These are phyloP conservation scores for Lepidium africanum DNA, from an alignment of 345 rosid species.

Conservation along the genomic window DNA sequence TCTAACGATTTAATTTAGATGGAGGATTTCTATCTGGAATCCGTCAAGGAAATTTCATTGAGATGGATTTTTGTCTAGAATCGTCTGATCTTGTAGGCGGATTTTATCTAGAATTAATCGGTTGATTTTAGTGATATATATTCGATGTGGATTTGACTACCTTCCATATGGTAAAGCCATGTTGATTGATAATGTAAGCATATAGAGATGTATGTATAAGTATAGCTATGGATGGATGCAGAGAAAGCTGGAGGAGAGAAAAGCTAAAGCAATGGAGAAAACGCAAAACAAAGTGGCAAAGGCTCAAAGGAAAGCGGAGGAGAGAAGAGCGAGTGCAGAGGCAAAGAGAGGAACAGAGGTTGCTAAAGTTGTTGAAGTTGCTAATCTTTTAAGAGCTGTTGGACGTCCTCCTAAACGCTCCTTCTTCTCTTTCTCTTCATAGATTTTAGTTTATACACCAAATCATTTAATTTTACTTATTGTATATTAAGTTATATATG, in stretches of 20 bases:
- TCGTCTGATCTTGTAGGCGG: too few relatives aligned
- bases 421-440: constrained; percentile 41
- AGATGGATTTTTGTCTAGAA: too few relatives aligned
- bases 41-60: too few relatives aligned
- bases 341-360: constrained; percentile 76
- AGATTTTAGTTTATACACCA: background rate
- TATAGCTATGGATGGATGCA: constrained; percentile 6
- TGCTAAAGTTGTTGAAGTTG: constrained; percentile 58
- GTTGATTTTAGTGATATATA: too few relatives aligned
- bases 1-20: too few relatives aligned
- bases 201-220: background rate
- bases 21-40: too few relatives aligned
- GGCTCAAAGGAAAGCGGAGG: constrained; percentile 80
- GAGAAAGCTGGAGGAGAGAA: constrained; percentile 94
- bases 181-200: background rate
- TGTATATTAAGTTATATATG: background rate
- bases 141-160: background rate
- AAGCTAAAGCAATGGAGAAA: constrained; percentile 73
- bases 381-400: constrained; percentile 84
- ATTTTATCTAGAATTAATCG: too few relatives aligned
- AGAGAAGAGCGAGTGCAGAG: constrained; percentile 85
- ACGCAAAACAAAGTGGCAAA: constrained; percentile 75
- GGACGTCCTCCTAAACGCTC: constrained; percentile 73
- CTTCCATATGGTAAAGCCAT: background rate
- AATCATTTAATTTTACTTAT: background rate